Conservation (phyloP, 139 green algal genomes). For the Auxenochlorella pyrenoidosa region DNA sequence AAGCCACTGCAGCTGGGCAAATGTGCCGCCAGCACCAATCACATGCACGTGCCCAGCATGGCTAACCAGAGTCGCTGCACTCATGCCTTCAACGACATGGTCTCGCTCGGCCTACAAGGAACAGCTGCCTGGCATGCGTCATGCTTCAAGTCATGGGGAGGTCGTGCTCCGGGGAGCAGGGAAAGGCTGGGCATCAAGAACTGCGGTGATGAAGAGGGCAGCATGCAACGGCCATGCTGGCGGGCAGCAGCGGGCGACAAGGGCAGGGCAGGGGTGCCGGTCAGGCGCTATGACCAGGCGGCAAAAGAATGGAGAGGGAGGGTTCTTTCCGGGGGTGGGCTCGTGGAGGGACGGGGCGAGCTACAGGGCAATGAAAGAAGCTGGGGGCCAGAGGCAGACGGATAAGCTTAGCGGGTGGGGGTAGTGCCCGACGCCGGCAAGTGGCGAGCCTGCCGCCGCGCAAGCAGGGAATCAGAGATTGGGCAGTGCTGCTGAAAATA, state of each 20-base stretch:
- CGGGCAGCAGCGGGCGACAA: not conserved
- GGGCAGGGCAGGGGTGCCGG: not conserved
- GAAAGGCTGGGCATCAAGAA: too few species aligned
- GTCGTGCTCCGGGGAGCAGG: too few species aligned
- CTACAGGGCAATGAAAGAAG: slow-evolving; percentile 5
- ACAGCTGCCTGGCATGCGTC: too few species aligned
- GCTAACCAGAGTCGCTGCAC: too few species aligned
- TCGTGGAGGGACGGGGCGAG: not conserved
- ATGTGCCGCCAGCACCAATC: too few species aligned
- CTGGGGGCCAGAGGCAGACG: not conserved
- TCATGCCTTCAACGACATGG: too few species aligned
- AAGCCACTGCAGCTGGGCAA: too few species aligned
- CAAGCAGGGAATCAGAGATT: not conserved
- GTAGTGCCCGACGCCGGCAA: too few species aligned
- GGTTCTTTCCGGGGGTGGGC: not conserved
- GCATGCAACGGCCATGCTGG: not conserved
- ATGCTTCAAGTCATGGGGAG: too few species aligned
- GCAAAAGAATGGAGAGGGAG: slow-evolving; percentile 1
- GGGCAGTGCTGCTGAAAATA: not conserved
- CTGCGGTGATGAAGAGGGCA: not conserved
- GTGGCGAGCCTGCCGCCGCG: not conserved
- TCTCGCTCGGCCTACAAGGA: too few species aligned
- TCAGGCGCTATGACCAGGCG: too few species aligned
- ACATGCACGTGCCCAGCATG: too few species aligned
- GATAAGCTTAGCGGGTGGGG: not conserved